Evolutionary conservation across 768 basidiomycete genomes (phyloP), one percentile per base, ranked within the genome.

Genomic region (Fomitopsis pulvina): DNA sequence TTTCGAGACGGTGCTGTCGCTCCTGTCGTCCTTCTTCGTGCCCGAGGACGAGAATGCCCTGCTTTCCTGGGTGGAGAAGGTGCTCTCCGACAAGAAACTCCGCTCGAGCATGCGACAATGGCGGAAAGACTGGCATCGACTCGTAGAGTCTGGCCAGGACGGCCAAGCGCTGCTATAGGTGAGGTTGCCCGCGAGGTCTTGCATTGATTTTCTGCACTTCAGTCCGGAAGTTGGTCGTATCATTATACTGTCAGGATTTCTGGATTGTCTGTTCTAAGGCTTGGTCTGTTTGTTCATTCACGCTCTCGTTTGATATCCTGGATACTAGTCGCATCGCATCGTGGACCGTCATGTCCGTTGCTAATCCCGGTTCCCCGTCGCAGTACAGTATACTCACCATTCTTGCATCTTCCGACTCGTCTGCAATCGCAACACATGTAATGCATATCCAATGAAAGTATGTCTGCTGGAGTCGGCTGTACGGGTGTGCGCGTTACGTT

Each of bases 11-110:
- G 83, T 97, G 18, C 71, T 98, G 14, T 93, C 91, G 12, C 71
- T 93, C 12, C 71, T 99, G 8, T 95, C 93, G 0, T 95, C 92
- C 7, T 95, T 92, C 69, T 98, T 96, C 62, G 83, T 97, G 6
- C 89, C 92, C 0, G 89, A 95, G 65, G 82, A 90, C 58, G 95
- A 98, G 53, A 81, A 97, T 58, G 68, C 73, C 3, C 72, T 96
- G 24, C 68, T 99, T 57, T 66, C 71, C 1, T 99, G 94, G 94
- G 81, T 97, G 42, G 78, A 74, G 51, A 76, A 74, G 45, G 68
- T 77, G 44, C 60, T 85, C 16, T 67, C 63, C 22, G 72, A 85
- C 63, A 74, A 79, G 68, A 91, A 84, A 54, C 67, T 95, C 40
- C 74, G 86, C 45, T 61, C 70, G 16, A 80, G 72, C 56, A 94